Evolutionary conservation across 164 flowering plant genomes (phyloP), one percentile per base, ranked within the genome.

Genomic region (Liriodendron chinense): DNA sequence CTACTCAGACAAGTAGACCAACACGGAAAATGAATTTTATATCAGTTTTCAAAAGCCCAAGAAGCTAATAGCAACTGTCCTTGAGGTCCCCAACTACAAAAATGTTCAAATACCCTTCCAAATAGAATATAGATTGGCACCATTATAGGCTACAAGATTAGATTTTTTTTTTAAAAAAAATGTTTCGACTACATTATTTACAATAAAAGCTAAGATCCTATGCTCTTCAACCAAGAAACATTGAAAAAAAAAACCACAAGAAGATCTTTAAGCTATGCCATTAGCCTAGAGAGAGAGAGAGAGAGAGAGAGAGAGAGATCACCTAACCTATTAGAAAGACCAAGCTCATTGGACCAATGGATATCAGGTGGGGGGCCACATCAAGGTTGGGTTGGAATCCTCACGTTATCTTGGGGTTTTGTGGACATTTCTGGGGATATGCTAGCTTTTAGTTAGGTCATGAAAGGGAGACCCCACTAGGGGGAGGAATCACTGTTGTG

Each of bases 401-500:
- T 74, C 24, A 24, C 76, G 49, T 66, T 50, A 26, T 48, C 18
- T 23, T 74, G 21, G 57, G 70, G 76, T 22, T 74, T 65, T 49
- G 47, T 13, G 61, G 47, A 56, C 25, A 50, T 66, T 50, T 16
- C 20, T 25, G 48, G 48, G 13, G 50, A 49, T 26, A 12, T 16
- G 59, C 18, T 53, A 53, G 59, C 47, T 66, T 74, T 74, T 43
- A 67, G 64, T 66, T 74, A 50, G 70, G 70, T 24, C 47, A 65
- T 74, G 76, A 74, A 74, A 74, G 70, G 70, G 76, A 53, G 64
- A 66, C 49, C 62, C 48, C 74, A 50, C 63, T 66, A 74, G 25
- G 20, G 6, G 24, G 72, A 68, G 81, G 80, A 80, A 78, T 71
- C 50, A 67, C 81, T 84, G 91, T 88, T 87, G 92, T 84, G 81